These are phyloP conservation scores for Paecilomyces fulvus DNA, from an alignment of 2,329 filamentous ascomycete species.

Conservation along the genomic window DNA sequence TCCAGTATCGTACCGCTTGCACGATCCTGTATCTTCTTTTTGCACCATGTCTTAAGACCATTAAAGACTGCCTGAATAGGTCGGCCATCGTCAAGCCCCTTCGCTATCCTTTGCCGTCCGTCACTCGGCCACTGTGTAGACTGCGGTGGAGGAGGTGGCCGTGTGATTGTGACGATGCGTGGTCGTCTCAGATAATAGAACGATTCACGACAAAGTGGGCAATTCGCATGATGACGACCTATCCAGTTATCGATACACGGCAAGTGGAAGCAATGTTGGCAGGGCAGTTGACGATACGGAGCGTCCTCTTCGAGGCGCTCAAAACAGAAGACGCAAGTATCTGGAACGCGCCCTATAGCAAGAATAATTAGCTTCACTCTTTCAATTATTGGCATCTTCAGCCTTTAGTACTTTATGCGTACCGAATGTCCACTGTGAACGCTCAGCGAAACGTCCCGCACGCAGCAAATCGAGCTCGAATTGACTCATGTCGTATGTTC, in stretches of 20 bases:
- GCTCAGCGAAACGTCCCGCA: not conserved
- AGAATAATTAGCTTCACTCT: not conserved
- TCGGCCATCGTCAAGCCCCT: not conserved
- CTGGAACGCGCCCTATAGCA: not conserved
- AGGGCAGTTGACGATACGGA: constrained; percentile 3
- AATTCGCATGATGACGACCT: constrained; percentile 1
- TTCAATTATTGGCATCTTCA: not conserved
- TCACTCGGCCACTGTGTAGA: not conserved
- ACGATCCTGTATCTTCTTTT: not conserved
- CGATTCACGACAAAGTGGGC: not conserved
- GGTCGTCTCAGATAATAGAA: constrained; percentile 2
- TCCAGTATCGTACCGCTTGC: not conserved
- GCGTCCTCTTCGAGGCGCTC: not conserved
- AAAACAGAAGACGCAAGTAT: constrained; percentile 1
- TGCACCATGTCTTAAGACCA: not conserved
- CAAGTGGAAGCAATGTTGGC: constrained; percentile 1
- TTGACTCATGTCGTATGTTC: not conserved
- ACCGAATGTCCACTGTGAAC: not conserved
- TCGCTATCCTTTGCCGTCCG: not conserved
- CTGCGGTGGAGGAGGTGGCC: not conserved
- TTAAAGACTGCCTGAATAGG: not conserved
- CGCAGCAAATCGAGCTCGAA: not conserved
- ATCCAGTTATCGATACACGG: constrained; percentile 3
- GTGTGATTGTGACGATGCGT: not conserved
- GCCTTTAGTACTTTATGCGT: not conserved